These are phyloP conservation scores for Tolypocladium pustulatum DNA, from an alignment of 2,329 filamentous ascomycete species.

Conservation along the genomic window DNA sequence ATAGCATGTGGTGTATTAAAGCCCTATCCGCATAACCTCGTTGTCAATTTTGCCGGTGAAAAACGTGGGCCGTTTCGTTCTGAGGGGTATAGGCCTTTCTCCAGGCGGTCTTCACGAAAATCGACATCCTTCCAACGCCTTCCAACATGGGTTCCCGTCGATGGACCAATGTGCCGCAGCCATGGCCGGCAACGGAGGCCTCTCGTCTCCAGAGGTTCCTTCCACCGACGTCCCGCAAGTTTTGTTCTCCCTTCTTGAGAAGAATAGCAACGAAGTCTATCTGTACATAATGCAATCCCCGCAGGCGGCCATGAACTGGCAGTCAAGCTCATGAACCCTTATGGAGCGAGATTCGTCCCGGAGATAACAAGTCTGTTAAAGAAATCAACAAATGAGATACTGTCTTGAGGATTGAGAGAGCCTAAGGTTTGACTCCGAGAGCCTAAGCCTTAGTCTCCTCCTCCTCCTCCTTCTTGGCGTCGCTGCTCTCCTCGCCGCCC, in stretches of 20 bases:
- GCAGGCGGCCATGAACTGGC: slow-evolving; percentile 14
- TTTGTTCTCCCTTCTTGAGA: slow-evolving; percentile 24
- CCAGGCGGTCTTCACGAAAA: slow-evolving; percentile 28
- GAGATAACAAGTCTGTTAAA: slow-evolving; percentile 8
- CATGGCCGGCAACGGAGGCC: slow-evolving; percentile 1
- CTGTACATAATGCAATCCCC: slow-evolving; percentile 26
- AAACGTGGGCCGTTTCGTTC: slow-evolving; percentile 20
- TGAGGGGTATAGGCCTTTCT: slow-evolving; percentile 28
- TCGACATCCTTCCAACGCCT: slow-evolving; percentile 28
- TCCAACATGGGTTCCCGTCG: slow-evolving; percentile 18
- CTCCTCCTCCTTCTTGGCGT: slow-evolving; percentile 37
- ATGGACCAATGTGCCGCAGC: not conserved
- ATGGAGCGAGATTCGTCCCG: slow-evolving; percentile 1
- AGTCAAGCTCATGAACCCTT: slow-evolving; percentile 13
- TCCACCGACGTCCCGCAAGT: slow-evolving; percentile 19
- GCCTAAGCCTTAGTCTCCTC: slow-evolving; percentile 28
- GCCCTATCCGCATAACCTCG: slow-evolving; percentile 22
- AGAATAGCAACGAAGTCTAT: slow-evolving; percentile 30
- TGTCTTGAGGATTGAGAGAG: slow-evolving; percentile 3
- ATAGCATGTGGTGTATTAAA: slow-evolving; percentile 19
- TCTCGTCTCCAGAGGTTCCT: slow-evolving; percentile 5
- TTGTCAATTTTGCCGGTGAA: slow-evolving; percentile 20
- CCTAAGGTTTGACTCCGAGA: not conserved
- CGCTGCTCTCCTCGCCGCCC: slow-evolving; percentile 26
- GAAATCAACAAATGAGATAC: slow-evolving; percentile 19